Base-by-base conservation (phyloP, 2,329 filamentous ascomycete genomes). In the Penicillium crustosum region DNA sequence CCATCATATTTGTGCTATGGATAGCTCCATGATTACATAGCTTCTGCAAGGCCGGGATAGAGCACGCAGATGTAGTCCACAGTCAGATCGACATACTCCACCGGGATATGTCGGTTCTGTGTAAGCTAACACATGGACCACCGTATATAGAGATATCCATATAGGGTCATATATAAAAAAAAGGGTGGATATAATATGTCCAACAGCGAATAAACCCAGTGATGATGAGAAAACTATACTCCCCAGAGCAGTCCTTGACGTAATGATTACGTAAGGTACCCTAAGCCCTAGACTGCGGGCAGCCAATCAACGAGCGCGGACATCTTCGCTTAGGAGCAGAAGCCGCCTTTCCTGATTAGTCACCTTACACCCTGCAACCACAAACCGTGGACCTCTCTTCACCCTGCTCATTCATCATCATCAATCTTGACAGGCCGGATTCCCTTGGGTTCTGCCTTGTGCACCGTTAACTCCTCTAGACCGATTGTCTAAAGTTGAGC, bases 401-500 rank as follows among this genome's bases (percentile, higher is more conserved):
- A 61, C 64, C 63, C 61, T 60, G 57, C 59, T 71, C 53, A 51
- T 44, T 65, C 67, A 68, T 70, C 69, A 67, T 66, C 67, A 61
- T 62, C 60, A 58, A 59, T 61, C 51, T 55, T 57, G 62, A 60
- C 53, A 67, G 65, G 65, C 65, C 58, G 60, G 61, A 67, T 62
- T 60, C 63, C 58, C 57, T 64, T 61, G 72, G 72, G 68, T 73
- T 76, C 70, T 70, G 70, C 73, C 73, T 70, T 69, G 65, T 68
- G 65, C 61, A 58, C 51, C 58, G 58, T 63, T 55, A 62, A 62
- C 50, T 61, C 60, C 61, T 66, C 55, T 63, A 69, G 63, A 62
- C 66, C 75, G 74, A 77, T 75, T 77, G 77, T 75, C 55, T 74
- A 77, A 78, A 77, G 75, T 70, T 72, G 73, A 73, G 73, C 72